These are phyloP conservation scores for Suillus luteus DNA, from an alignment of 768 basidiomycete genomes.

Conservation along the genomic window DNA sequence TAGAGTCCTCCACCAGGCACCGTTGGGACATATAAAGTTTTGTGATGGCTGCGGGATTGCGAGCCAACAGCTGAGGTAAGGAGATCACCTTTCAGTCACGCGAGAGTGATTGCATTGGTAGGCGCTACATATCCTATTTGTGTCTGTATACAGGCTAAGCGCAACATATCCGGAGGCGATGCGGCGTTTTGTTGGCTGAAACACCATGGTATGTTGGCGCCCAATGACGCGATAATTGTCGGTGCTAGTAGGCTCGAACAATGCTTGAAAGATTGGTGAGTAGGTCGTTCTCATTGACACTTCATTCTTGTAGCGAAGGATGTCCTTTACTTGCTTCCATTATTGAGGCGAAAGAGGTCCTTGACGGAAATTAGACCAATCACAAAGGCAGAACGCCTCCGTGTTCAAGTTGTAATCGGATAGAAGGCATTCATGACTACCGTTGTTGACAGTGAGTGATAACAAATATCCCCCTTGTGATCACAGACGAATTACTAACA, in stretches of 20 bases:
- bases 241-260: slow-evolving; percentile 45
- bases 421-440: background rate
- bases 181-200: slow-evolving; percentile 49
- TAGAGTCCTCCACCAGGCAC: slow-evolving; percentile 7
- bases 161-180: slow-evolving; percentile 43
- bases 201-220: slow-evolving; percentile 44
- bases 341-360: background rate
- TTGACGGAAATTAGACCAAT: slow-evolving; percentile 10
- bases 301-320: slow-evolving; percentile 6
- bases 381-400: slow-evolving; percentile 5
- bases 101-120: background rate
- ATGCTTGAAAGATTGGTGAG: slow-evolving; percentile 3
- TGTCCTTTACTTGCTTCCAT: slow-evolving; percentile 1
- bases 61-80: background rate
- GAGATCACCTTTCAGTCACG: background rate
- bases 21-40: background rate
- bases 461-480: background rate
- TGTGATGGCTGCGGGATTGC: slow-evolving; percentile 2
- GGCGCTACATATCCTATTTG: background rate
- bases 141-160: slow-evolving; percentile 11
- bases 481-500: background rate
- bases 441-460: background rate
- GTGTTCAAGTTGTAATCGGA: too few species aligned
- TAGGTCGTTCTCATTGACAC: background rate
- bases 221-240: slow-evolving; percentile 44